These are phyloP conservation scores for Hylodesmum podocarpum DNA, from an alignment of 306 rosid species.

Conservation along the genomic window DNA sequence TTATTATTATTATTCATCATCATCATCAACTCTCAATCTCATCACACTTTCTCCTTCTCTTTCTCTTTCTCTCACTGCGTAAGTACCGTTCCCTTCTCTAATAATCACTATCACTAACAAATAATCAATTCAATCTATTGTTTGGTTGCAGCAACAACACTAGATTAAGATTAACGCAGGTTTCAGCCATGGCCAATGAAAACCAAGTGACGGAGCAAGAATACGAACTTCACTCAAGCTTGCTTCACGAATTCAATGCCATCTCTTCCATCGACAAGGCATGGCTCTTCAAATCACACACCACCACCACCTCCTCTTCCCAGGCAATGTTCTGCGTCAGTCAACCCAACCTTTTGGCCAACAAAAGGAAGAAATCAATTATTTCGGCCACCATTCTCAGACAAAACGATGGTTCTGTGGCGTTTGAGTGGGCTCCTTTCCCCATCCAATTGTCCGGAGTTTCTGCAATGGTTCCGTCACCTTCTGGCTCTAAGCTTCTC, in stretches of 20 bases:
- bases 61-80: slow-evolving; percentile 22
- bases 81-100: slow-evolving; percentile 5
- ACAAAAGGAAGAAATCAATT: slow-evolving; percentile 70
- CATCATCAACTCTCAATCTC: neutral
- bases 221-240: slow-evolving; percentile 61
- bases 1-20: neutral
- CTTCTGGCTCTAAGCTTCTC: slow-evolving; percentile 71
- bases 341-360: slow-evolving; percentile 75
- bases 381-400: slow-evolving; percentile 57
- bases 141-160: no score
- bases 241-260: slow-evolving; percentile 63
- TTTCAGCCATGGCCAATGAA: slow-evolving; percentile 59
- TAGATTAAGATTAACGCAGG: no score
- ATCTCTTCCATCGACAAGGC: slow-evolving; percentile 76
- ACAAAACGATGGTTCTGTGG: slow-evolving; percentile 39
- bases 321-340: slow-evolving; percentile 68
- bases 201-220: slow-evolving; percentile 63
- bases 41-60: neutral
- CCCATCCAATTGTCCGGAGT: slow-evolving; percentile 79
- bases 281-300: slow-evolving; percentile 62
- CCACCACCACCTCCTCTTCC: no score
- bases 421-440: slow-evolving; percentile 77
- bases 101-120: neutral
- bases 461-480: slow-evolving; percentile 78
- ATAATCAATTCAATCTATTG: neutral